Evolutionary conservation across 2,329 filamentous ascomycete genomes (phyloP), one percentile per base, ranked within the genome.

Genomic region (Monosporascus ibericus): DNA sequence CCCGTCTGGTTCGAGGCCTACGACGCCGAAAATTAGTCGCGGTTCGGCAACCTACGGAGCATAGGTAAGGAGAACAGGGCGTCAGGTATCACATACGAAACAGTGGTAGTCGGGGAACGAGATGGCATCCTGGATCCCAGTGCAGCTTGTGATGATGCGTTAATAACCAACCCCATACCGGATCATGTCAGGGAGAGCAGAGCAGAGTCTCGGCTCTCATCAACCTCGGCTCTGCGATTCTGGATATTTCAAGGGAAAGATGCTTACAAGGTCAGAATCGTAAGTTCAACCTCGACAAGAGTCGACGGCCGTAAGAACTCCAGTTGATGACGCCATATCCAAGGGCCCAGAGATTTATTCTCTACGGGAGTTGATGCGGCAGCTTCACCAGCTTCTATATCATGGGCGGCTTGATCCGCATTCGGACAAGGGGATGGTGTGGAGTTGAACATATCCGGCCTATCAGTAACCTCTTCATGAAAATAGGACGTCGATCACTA

Each of bases 1-100:
- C 83, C 82, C 0, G 82, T 86, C 61, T 86, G 81, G 64, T 85
- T 85, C 30, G 80, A 84, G 15, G 79, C 42, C 42, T 46, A n/a
- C 24, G 18, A 46, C n/a, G 24, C 17, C 42, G 24, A 24, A 24
- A 14, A 25, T 27, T 46, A 46, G 42, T 20, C 39, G 20, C 24
- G 39, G 22, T 9, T 42, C 39, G 17, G 11, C 39, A 24, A 24
- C 39, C 8, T 15, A 14, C 11, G 5, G 11, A 18, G 18, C 8
- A 20, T 24, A 8, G 24, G 22, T 27, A 24, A 24, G 7, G 20
- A n/a, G 24, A 15, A 24, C n/a, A 6, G 3, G 30, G 5, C 25
- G 6, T 30, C 39, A 24, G 39, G 39, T 42, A 24, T 11, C 42
- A 27, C 42, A 27, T 46, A 46, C 78, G 64, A 85, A 84, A 62